These are phyloP conservation scores for Mucor irregularis DNA, from an alignment of 371 early-diverging fungal genomes.

Conservation along the genomic window DNA sequence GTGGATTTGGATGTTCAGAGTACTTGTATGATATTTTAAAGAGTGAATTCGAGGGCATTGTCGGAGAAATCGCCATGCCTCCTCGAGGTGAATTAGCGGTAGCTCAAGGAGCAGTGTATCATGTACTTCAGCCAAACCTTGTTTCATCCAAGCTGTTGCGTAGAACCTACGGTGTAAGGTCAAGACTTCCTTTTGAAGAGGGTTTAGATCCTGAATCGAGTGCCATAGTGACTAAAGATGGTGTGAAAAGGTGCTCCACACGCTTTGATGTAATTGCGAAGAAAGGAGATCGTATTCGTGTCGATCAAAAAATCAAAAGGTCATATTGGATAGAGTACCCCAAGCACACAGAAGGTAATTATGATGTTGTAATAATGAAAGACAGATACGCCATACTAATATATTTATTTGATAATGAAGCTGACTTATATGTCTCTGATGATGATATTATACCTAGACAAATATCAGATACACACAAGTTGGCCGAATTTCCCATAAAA, in stretches of 20 bases:
- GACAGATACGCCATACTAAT: slow-evolving; percentile 37
- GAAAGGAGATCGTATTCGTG: slow-evolving; percentile 42
- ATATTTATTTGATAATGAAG: not conserved
- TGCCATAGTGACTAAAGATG: slow-evolving; percentile 47
- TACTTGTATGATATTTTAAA: slow-evolving; percentile 53
- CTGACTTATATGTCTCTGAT: slow-evolving; percentile 41
- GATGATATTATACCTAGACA: slow-evolving; percentile 47
- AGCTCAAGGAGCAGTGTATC: slow-evolving; percentile 51
- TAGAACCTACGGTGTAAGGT: slow-evolving; percentile 60
- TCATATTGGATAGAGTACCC: slow-evolving; percentile 32
- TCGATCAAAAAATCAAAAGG: slow-evolving; percentile 26
- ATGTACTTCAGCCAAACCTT: slow-evolving; percentile 51
- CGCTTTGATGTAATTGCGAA: slow-evolving; percentile 50
- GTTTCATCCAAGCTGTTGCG: slow-evolving; percentile 57
- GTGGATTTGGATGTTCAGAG: slow-evolving; percentile 63
- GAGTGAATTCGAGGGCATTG: slow-evolving; percentile 26
- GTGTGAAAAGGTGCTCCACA: slow-evolving; percentile 47
- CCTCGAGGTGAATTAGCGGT: slow-evolving; percentile 55
- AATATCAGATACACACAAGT: slow-evolving; percentile 37
- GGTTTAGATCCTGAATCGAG: slow-evolving; percentile 51
- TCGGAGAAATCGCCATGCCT: slow-evolving; percentile 49
- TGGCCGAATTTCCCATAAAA: slow-evolving; percentile 50
- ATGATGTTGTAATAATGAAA: too few species aligned
- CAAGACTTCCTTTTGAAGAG: slow-evolving; percentile 52
- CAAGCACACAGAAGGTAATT: slow-evolving; percentile 33